Evolutionary conservation across 257 asterid species (phyloP).

Genomic region (Penstemon barbatus): DNA sequence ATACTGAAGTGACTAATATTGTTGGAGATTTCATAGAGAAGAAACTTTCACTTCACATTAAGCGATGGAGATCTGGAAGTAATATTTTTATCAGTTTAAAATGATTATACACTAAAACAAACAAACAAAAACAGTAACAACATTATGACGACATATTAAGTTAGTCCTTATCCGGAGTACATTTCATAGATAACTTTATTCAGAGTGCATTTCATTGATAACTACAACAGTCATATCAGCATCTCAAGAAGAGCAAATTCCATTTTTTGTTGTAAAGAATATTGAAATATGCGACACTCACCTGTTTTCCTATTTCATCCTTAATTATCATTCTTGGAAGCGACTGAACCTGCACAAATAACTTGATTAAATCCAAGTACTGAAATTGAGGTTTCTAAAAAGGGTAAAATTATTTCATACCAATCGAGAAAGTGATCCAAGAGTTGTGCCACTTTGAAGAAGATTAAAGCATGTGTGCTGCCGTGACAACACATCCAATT

Average conservation of each 20-base stretch:
- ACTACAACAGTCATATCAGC: constrained; percentile 10
- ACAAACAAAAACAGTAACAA: neutral
- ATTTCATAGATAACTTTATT: constrained; percentile 4
- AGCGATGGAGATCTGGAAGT: neutral
- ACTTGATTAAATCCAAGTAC: constrained; percentile 28
- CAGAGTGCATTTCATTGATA: constrained; percentile 12
- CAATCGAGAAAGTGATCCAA: constrained; percentile 90
- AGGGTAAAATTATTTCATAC: constrained; percentile 38
- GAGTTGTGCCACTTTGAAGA: constrained; percentile 84
- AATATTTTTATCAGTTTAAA: neutral
- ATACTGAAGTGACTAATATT: constrained; percentile 7
- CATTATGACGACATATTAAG: constrained; percentile 15
- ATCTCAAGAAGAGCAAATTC: neutral
- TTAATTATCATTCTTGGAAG: constrained; percentile 96
- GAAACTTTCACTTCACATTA: constrained; percentile 1
- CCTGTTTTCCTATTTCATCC: constrained; percentile 97
- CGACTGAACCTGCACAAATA: constrained; percentile 78
- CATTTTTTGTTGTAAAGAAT: constrained; percentile 9
- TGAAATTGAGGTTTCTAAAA: constrained; percentile 12
- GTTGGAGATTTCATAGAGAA: neutral
- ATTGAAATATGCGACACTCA: constrained; percentile 31
- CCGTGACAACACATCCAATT: constrained; percentile 83
- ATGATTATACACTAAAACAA: constrained; percentile 11
- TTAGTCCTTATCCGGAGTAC: constrained; percentile 1
- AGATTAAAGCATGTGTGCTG: constrained; percentile 93